Base-by-base conservation (phyloP, 805 yeast genomes). In the Wickerhamiella sergipiensis region DNA sequence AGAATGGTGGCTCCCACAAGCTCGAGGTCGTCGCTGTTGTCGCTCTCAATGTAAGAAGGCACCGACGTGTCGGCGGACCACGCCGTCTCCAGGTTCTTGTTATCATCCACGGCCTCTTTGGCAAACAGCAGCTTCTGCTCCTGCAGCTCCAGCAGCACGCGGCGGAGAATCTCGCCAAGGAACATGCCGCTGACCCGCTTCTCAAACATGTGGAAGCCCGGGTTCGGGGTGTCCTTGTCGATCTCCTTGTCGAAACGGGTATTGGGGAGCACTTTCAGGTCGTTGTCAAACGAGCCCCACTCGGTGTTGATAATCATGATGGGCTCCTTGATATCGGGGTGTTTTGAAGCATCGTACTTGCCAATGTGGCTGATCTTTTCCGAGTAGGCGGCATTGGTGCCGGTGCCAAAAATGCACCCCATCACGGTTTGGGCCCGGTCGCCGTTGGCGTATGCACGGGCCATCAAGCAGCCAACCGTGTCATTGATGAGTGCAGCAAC, bases 211-310 rank as follows among this genome's bases (percentile, higher is more conserved):
- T 92, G 97, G 71, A 71, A 85, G 7, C 94, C 94, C 40, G 79
- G 81, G 66, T 90, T 90, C 10, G 92, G 75, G 22, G 96, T 84
- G 43, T 67, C 67, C 55, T 72, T 74, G 65, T 90, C 95, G 57
- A 90, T 79, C 24, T 68, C 71, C 47, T 70, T 66, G 69, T 90
- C 98, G 65, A 80, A 89, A 53, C 78, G 76, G 3, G 95, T 85
- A 47, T 72, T 75, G 53, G 97, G 97, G 55, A 90, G 72, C 42
- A 80, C 71, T 57, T 78, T 73, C 54, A 88, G 73, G 21, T 78
- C 81, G 63, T 90, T 90, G 68, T 90, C 97, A 61, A 89, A 90
- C 43, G 96, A 87, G 55, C 97, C 97, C 96, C 97, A 92, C 69
- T 92, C 98, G 45, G 96, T 89, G 70, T 89, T 89, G 60, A 89